Base-by-base conservation (phyloP, 2,329 filamentous ascomycete genomes). In the Diaporthe citrichinensis region DNA sequence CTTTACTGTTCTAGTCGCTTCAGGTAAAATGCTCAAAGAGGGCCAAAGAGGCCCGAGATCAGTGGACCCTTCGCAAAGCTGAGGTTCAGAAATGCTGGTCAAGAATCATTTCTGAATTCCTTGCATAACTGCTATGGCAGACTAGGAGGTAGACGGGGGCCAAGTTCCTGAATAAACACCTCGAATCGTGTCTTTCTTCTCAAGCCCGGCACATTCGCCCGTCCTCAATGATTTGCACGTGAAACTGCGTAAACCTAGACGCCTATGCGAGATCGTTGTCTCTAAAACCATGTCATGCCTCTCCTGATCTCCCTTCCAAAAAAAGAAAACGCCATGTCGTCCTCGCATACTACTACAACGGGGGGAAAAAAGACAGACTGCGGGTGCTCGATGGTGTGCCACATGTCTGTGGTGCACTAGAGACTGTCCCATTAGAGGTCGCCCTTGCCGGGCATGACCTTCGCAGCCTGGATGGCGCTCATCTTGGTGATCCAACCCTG, bases 401-500 rank as follows among this genome's bases (percentile, higher is more conserved):
- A 58, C 53, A 46, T 34, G 34, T n/a, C 14, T n/a, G 53, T 36
- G 53, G 68, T 31, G 25, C 49, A 71, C 12, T 14, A 59, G 9
- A 9, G 4, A 8, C 17, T 41, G 51, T n/a, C 23, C 46, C 31
- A 53, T 25, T 31, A 62, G 41, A 72, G 55, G 41, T 91, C 89
- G 67, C 88, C 87, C 83, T 90, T 91, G 34, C 90, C 89, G 6
- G 91, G 88, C 85, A 90, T 93, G 61, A 93, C 95, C 87, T 98
- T 98, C 62, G 95, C 95, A 2, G 96, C 96, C 85, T 98, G 95
- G 23, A 99, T 94, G 34, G 97, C 96, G 81, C 95, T 96, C 93
- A 99, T 97, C 89, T 99, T 99, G 79, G 94, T 93, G 77, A 97
- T 96, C 95, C 97, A 99, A 31, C 92, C 94, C 23, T 93, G 88